Evolutionary conservation across 2,329 filamentous ascomycete genomes (phyloP).

Genomic region (Akanthomyces lecanii): DNA sequence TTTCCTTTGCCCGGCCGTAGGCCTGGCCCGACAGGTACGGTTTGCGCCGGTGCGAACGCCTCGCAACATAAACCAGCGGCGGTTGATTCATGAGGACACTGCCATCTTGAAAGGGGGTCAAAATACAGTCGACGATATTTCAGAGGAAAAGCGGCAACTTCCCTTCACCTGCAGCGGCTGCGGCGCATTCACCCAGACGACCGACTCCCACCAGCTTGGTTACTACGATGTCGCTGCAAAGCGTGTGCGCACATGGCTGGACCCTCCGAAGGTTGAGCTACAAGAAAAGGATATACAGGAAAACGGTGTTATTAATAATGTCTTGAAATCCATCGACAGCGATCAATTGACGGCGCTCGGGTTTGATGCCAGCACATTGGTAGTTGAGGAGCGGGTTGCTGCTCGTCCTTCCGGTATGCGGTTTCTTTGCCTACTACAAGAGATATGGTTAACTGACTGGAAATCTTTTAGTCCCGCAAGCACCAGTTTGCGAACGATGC

Average conservation of each 20-base stretch:
- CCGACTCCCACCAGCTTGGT: slow-evolving; percentile 46
- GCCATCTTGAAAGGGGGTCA: background rate
- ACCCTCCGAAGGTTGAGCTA: slow-evolving; percentile 21
- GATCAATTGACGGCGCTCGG: slow-evolving; percentile 43
- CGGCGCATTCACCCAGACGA: slow-evolving; percentile 59
- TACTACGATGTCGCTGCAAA: slow-evolving; percentile 53
- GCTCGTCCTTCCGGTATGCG: background rate
- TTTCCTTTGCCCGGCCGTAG: slow-evolving; percentile 45
- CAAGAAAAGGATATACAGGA: slow-evolving; percentile 29
- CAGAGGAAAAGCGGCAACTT: slow-evolving; percentile 30
- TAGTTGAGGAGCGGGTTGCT: slow-evolving; percentile 24
- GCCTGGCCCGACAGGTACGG: slow-evolving; percentile 19
- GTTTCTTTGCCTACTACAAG: background rate
- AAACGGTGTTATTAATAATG: slow-evolving; percentile 44
- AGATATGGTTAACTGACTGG: slow-evolving; percentile 15
- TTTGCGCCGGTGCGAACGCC: background rate
- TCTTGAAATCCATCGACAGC: slow-evolving; percentile 39
- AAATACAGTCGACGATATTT: background rate
- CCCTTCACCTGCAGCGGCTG: slow-evolving; percentile 61
- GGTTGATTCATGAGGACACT: slow-evolving; percentile 28
- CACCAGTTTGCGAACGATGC: slow-evolving; percentile 80
- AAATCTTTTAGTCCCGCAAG: slow-evolving; percentile 24
- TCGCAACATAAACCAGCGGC: slow-evolving; percentile 20
- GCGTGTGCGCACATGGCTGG: slow-evolving; percentile 46
- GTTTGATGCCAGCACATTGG: slow-evolving; percentile 39